Conservation (phyloP, 257 asterid species). For the Nicotiana tabacum region DNA sequence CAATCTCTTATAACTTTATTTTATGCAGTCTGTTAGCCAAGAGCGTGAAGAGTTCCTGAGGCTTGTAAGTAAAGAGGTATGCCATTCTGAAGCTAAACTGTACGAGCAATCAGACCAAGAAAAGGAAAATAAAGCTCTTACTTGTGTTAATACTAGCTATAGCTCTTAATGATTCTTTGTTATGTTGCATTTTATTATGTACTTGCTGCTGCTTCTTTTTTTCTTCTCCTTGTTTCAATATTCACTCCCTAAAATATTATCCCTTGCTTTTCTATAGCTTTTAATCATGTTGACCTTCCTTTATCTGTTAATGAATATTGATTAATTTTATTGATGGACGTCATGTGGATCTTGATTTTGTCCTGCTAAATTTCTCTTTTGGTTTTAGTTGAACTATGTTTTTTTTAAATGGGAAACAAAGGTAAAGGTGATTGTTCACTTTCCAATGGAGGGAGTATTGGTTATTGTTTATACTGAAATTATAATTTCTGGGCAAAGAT, state of each 20-base stretch:
- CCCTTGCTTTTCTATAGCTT: not conserved
- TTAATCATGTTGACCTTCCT: not conserved
- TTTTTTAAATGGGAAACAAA: not conserved
- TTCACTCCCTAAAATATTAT: not conserved
- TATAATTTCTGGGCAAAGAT: not conserved
- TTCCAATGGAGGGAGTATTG: not conserved
- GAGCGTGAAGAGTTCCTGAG: constrained; percentile 85
- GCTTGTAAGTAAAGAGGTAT: constrained; percentile 89
- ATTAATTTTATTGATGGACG: not conserved
- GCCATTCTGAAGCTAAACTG: not conserved
- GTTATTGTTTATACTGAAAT: not conserved
- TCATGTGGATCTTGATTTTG: not conserved
- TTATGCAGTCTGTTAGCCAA: constrained; percentile 76
- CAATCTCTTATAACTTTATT: constrained; percentile 12
- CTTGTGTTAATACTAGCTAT: not conserved
- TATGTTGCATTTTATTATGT: not conserved
- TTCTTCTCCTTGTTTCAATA: not conserved
- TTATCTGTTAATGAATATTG: not conserved
- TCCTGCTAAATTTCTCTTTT: not conserved
- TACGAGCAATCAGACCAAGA: constrained; percentile 3
- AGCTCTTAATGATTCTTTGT: not conserved
- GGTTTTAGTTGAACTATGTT: not conserved
- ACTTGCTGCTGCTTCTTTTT: not conserved
- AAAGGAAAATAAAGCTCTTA: not conserved
- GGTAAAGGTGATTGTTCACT: not conserved